These are phyloP conservation scores for Apophysomyces elegans DNA, from an alignment of 371 early-diverging fungal genomes.

Conservation along the genomic window DNA sequence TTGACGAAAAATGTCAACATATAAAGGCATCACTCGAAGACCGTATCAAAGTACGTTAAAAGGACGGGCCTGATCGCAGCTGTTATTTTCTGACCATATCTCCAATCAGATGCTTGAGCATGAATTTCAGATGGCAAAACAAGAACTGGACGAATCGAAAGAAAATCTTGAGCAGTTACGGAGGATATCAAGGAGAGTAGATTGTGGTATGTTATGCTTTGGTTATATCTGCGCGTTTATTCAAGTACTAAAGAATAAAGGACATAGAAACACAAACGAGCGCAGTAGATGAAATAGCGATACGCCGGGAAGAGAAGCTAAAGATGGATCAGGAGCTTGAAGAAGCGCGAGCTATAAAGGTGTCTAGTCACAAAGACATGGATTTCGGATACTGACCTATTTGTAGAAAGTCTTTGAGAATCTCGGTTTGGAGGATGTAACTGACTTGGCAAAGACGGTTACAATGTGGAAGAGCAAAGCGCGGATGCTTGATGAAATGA, in stretches of 20 bases:
- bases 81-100: not conserved
- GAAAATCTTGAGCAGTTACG: not conserved
- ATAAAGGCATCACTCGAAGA: not conserved
- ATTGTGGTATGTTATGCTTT: not conserved
- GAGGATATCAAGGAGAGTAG: not conserved
- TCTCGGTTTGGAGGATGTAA: constrained; percentile 1
- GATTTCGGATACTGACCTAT: not conserved
- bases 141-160: not conserved
- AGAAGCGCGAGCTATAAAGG: not conserved
- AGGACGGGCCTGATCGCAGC: not conserved
- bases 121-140: not conserved
- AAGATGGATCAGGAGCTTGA: not conserved
- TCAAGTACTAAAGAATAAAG: too few species aligned
- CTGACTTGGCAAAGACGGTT: not conserved
- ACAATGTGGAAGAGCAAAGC: constrained; percentile 19
- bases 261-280: not conserved
- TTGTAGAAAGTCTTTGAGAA: not conserved
- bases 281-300: not conserved
- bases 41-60: not conserved
- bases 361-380: not conserved
- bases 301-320: not conserved
- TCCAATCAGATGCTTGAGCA: not conserved
- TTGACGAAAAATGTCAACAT: not conserved
- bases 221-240: not conserved
- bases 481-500: constrained; percentile 13